These are phyloP conservation scores for Leonotis leonurus DNA, from an alignment of 257 asterid species.

Conservation along the genomic window DNA sequence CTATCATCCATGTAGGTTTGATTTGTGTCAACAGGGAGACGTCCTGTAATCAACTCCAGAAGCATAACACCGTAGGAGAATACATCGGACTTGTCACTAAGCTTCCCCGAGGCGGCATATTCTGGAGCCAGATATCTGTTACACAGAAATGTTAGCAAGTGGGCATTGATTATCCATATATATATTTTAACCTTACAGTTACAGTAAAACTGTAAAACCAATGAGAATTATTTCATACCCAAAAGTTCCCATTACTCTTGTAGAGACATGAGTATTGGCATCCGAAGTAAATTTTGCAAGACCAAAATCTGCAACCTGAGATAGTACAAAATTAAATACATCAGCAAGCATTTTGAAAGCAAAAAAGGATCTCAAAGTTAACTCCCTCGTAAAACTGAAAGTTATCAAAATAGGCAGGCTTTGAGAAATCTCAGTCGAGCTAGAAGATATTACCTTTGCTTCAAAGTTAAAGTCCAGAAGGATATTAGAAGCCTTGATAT, in stretches of 20 bases:
- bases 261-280: conserved; percentile 74
- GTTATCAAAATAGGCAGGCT: too few species aligned
- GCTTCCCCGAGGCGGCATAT: conserved; percentile 91
- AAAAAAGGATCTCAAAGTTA: too few species aligned
- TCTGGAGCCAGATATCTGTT: conserved; percentile 95
- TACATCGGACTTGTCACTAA: conserved; percentile 85
- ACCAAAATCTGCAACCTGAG: conserved; percentile 97
- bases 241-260: conserved; percentile 94
- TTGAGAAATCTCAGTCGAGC: too few species aligned
- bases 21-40: conserved; percentile 57
- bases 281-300: conserved; percentile 73
- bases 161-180: not conserved
- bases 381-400: too few species aligned
- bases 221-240: conserved; percentile 65
- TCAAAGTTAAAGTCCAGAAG: conserved; percentile 79
- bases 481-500: conserved; percentile 86
- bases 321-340: conserved; percentile 11
- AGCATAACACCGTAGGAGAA: conserved; percentile 93
- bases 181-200: too few species aligned
- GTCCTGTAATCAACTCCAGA: conserved; percentile 92
- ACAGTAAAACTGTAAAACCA: too few species aligned
- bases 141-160: conserved; percentile 3
- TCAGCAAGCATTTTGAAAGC: not conserved
- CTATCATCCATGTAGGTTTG: conserved; percentile 68
- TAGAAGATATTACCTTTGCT: conserved; percentile 53